Evolutionary conservation across 768 basidiomycete species (phyloP), one percentile per base, ranked within the genome.

Genomic region (Trametes coccinea): DNA sequence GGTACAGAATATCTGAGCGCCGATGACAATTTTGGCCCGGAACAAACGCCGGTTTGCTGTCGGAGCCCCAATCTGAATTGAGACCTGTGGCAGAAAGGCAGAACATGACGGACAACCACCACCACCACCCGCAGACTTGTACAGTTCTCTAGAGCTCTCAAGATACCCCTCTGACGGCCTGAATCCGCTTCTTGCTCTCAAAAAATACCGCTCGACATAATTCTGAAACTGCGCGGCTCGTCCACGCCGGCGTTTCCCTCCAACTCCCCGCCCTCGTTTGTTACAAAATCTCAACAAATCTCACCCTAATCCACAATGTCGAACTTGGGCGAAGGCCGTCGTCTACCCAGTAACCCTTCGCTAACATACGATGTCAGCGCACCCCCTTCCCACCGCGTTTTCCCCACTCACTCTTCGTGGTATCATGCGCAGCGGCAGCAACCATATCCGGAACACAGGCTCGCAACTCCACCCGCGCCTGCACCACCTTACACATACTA

Each of bases 391-490:
- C 45, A 59, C 60, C 55, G 39, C 53, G 45, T 55, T 58, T 43
- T 56, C 27, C 61, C 59, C 56, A 46, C 48, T 58, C 48, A 66
- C 56, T 39, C 52, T 27, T 56, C 50, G 29, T 34, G 56, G 56
- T 58, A 55, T 60, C 56, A 43, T 46, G 49, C 48, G 55, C 55
- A 59, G 73, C 40, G 61, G 22, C 54, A 64, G 59, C 64, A 56
- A 40, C 54, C 60, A 14, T 63, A 68, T 65, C 39, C 48, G 53
- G 69, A 63, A 27, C 48, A 43, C 65, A 80, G 80, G 56, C 78
- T 77, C 64, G 78, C 80, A 45, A 80, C 81, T 46, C 83, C 87
- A 52, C 81, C 84, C 51, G 74, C 75, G 41, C 67, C 81, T 37
- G 72, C 80, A 61, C 75, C 81, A 43, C 75, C 79, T 59, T 76